Conservation (phyloP, 2,329 filamentous ascomycete genomes). For the Colletotrichum incanum region DNA sequence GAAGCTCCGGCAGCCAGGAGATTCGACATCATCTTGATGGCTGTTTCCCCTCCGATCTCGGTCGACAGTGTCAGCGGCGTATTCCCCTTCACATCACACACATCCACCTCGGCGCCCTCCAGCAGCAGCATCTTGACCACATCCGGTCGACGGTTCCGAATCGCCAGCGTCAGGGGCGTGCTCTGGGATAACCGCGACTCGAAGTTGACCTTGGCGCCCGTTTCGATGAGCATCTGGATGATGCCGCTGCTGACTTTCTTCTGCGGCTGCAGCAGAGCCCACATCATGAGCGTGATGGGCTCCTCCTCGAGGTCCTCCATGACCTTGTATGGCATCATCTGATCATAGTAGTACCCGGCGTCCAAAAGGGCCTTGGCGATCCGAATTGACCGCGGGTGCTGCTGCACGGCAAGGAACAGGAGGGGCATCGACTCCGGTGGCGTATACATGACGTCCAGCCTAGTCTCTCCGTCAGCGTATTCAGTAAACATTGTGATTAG, state of each 20-base stretch:
- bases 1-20: constrained; percentile 71
- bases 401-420: constrained; percentile 67
- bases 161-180: constrained; percentile 73
- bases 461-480: constrained; percentile 62
- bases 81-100: constrained; percentile 69
- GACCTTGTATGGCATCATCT: constrained; percentile 61
- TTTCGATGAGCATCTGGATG: constrained; percentile 70
- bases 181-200: constrained; percentile 66
- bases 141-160: constrained; percentile 69
- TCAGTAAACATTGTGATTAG: constrained; percentile 68
- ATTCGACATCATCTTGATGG: constrained; percentile 68
- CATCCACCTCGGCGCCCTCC: constrained; percentile 73
- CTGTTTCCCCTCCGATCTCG: constrained; percentile 66
- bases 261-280: constrained; percentile 74
- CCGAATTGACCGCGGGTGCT: constrained; percentile 68
- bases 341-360: constrained; percentile 73
- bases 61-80: constrained; percentile 75
- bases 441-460: constrained; percentile 66
- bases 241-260: constrained; percentile 73
- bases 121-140: constrained; percentile 71
- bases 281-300: constrained; percentile 70
- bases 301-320: constrained; percentile 67
- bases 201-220: constrained; percentile 71
- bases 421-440: constrained; percentile 62
- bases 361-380: constrained; percentile 70